Evolutionary conservation across 1,139 yeast species (phyloP), one percentile per base, ranked within the genome.

Genomic region (Eremothecium sinecaudum): DNA sequence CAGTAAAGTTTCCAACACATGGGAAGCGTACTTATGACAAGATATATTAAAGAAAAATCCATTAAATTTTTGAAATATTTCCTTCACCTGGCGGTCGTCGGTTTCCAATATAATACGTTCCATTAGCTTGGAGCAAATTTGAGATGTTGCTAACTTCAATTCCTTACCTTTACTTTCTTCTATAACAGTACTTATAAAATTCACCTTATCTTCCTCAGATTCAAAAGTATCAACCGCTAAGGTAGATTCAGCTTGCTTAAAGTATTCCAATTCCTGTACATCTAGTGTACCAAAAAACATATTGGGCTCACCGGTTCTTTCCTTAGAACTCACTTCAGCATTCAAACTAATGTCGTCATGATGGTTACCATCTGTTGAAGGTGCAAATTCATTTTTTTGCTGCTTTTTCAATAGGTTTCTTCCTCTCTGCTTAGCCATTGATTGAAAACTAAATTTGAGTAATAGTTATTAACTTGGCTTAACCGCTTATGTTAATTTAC

Each of bases 151-250:
- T 33, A 90, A 67, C 58, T 90, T 90, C 47, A 92, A 65, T 59
- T 90, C 98, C 48, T 87, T 86, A 5, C 96, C 96, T 37, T 70
- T 69, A 19, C 87, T 73, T 63, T 90, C 99, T 46, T 81, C 94
- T 44, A 82, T 67, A 4, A 84, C 87, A 46, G 87, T 79, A 8
- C 68, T 58, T 18, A 84, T 75, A 52, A 87, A 86, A 2, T 80
- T 79, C 4, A 59, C 60, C 48, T 79, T 73, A 45, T 86, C 96
- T 37, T 82, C 94, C 2, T 71, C 66, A 12, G 69, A 64, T 24
- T 75, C 84, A 53, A 90, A 84, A 0, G 93, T 79, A 57, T 86
- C 76, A 29, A 84, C 71, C 33, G 86, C 77, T 34, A 90, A 64
- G 0, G 93, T 81, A 6, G 87, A 73, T 58, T 87, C 97, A 0